Conservation (phyloP, 2,329 filamentous ascomycete species). For the Neoascochyta sp. region DNA sequence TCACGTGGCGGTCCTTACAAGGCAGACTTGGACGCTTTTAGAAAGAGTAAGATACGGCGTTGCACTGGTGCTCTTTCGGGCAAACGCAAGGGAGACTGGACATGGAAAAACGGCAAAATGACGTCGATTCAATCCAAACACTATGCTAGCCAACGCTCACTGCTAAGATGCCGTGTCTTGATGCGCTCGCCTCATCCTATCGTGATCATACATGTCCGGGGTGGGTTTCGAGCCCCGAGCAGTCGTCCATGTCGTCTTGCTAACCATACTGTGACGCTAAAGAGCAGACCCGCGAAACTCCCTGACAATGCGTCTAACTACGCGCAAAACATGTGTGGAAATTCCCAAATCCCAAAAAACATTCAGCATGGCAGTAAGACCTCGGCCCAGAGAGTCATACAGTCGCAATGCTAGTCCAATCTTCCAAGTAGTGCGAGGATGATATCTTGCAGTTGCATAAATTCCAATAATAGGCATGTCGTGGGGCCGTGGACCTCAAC, state of each 20-base stretch:
- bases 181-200: constrained; percentile 7
- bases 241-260: constrained; percentile 12
- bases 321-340: constrained; percentile 10
- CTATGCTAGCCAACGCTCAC: constrained; percentile 15
- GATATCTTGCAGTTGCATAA: neutral
- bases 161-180: constrained; percentile 14
- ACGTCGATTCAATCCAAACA: constrained; percentile 4
- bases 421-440: neutral
- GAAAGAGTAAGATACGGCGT: constrained; percentile 1
- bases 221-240: constrained; percentile 5
- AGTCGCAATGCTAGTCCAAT: constrained; percentile 1
- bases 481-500: constrained; percentile 9
- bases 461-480: constrained; percentile 2
- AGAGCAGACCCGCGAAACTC: constrained; percentile 18
- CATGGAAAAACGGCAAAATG: constrained; percentile 1
- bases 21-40: constrained; percentile 1
- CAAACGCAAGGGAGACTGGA: constrained; percentile 1
- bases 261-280: constrained; percentile 11
- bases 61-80: neutral
- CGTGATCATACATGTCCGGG: constrained; percentile 25
- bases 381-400: constrained; percentile 24
- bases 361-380: constrained; percentile 12
- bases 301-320: constrained; percentile 20
- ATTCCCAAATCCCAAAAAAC: constrained; percentile 8
- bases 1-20: constrained; percentile 1